Percentiles rank a stretch among this genome's conserved stretches.
Conservation (phyloP, 768 basidiomycete species). For the Asterophora lycoperdoides region DNA sequence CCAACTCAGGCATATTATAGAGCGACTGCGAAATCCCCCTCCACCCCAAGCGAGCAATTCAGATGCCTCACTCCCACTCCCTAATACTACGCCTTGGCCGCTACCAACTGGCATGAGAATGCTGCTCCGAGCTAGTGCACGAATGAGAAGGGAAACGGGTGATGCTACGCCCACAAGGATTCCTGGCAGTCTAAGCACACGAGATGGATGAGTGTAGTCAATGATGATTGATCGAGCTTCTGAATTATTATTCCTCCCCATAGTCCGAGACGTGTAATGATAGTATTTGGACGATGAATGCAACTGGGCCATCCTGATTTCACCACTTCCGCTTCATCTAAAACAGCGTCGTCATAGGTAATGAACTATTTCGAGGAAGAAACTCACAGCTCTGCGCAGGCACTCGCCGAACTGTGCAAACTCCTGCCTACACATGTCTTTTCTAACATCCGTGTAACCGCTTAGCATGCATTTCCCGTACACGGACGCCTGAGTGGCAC, state of each 20-base stretch:
- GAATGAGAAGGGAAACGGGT: constrained; percentile 32
- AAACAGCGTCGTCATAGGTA: background rate
- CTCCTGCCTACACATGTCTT: constrained; percentile 80
- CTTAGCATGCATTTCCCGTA: constrained; percentile 90
- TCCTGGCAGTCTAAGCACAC: constrained; percentile 36
- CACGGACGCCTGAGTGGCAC: constrained; percentile 61
- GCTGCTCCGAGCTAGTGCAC: constrained; percentile 47
- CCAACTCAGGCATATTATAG: constrained; percentile 47
- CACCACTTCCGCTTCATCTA: constrained; percentile 35
- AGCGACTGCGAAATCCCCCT: constrained; percentile 53
- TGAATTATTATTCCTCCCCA: constrained; percentile 4
- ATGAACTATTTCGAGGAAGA: background rate
- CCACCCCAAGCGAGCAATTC: constrained; percentile 25
- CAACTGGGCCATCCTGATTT: background rate
- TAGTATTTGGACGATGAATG: background rate
- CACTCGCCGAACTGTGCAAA: constrained; percentile 83
- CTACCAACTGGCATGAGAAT: constrained; percentile 46
- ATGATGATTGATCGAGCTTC: background rate
- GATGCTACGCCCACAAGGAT: constrained; percentile 25
- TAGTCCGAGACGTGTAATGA: constrained; percentile 4
- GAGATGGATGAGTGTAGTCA: constrained; percentile 14
- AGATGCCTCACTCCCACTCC: constrained; percentile 46
- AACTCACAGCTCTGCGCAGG: constrained; percentile 67
- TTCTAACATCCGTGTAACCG: constrained; percentile 78
- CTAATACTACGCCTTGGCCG: constrained; percentile 55